Percentiles rank a stretch among this genome's conserved stretches.
These are phyloP conservation scores for Acanthamoeba culbertsoni DNA, from an alignment of 208 protist genomes.

Conservation along the genomic window DNA sequence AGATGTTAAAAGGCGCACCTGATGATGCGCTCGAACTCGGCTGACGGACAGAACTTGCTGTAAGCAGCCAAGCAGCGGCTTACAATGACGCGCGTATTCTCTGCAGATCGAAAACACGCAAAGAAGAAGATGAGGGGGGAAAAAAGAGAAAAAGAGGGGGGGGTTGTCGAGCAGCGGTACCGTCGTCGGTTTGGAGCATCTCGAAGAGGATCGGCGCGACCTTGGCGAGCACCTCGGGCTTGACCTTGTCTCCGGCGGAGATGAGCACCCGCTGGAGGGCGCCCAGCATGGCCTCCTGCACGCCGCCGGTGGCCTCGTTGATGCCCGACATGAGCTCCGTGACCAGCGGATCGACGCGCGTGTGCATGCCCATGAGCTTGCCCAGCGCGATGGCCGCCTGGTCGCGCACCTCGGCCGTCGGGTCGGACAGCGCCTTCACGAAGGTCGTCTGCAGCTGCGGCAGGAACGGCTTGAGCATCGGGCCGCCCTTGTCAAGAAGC, in stretches of 20 bases:
- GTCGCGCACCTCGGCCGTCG: conserved; percentile 61
- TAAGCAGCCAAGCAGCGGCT: conserved; percentile 36
- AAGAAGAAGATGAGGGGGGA: background rate
- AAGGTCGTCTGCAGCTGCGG: conserved; percentile 87
- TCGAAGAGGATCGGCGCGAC: conserved; percentile 15
- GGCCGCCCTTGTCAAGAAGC: conserved; percentile 77
- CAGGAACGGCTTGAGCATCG: conserved; percentile 86
- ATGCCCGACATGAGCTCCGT: conserved; percentile 47
- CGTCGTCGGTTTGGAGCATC: background rate
- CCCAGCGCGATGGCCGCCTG: conserved; percentile 74
- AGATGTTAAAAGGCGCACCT: no score
- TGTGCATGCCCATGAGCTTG: conserved; percentile 72
- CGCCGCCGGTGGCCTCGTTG: background rate
- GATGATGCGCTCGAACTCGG: conserved; percentile 9
- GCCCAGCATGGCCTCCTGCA: conserved; percentile 45
- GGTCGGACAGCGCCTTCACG: conserved; percentile 82
- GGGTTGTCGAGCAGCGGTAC: background rate
- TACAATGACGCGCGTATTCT: background rate
- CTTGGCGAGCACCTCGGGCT: conserved; percentile 13
- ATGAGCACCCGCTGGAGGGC: conserved; percentile 48
- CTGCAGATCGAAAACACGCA: background rate
- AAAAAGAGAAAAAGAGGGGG: background rate
- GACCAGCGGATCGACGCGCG: conserved; percentile 77
- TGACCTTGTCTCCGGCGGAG: conserved; percentile 55
- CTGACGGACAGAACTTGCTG: background rate